These are phyloP conservation scores for Neonectria faginata DNA, from an alignment of 2,329 filamentous ascomycete species.

Conservation along the genomic window DNA sequence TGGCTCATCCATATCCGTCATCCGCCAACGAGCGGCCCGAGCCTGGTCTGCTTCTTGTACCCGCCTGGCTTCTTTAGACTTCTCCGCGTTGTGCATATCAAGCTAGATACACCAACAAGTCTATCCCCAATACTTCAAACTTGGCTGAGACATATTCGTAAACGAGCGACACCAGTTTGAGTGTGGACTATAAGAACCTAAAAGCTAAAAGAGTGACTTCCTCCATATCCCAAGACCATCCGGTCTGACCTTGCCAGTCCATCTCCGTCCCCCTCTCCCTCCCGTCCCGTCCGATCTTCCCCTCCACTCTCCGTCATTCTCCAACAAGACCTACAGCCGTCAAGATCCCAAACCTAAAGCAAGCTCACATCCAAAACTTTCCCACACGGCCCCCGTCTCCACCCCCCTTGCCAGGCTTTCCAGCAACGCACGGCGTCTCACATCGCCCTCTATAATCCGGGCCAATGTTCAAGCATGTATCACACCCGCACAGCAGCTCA, in stretches of 20 bases:
- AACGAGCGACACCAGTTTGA: slow-evolving; percentile 1
- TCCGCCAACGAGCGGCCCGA: slow-evolving; percentile 16
- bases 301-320: not conserved
- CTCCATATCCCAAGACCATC: not conserved
- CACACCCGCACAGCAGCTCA: slow-evolving; percentile 55
- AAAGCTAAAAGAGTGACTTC: slow-evolving; percentile 4
- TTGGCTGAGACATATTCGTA: not conserved
- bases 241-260: not conserved
- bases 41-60: slow-evolving; percentile 11
- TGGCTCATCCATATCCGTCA: not conserved
- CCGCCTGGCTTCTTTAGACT: not conserved
- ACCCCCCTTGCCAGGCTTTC: slow-evolving; percentile 14
- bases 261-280: not conserved
- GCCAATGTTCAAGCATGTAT: slow-evolving; percentile 53
- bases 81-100: not conserved
- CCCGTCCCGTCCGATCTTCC: too few relatives aligned
- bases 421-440: slow-evolving; percentile 51
- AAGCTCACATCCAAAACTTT: slow-evolving; percentile 16
- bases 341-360: not conserved
- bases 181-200: not conserved
- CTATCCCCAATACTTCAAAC: not conserved
- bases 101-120: not conserved
- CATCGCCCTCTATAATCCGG: slow-evolving; percentile 56
- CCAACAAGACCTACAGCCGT: not conserved
- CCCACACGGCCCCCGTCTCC: not conserved